Conservation (phyloP, 1,284 basidiomycete genomes). For the Entoloma clypeatum region DNA sequence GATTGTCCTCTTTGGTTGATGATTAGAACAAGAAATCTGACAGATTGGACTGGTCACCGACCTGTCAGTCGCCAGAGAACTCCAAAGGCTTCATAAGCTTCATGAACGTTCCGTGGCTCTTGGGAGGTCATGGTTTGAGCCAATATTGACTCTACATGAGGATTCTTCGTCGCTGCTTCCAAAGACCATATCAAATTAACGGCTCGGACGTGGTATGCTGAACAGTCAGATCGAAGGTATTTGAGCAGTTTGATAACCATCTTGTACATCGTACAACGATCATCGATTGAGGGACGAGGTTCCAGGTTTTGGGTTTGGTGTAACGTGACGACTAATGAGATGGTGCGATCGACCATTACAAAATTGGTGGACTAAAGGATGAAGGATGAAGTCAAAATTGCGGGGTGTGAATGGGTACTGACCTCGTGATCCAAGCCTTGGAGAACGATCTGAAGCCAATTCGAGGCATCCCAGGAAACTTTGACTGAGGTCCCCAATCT, state of each 20-base stretch:
- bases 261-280: constrained; percentile 48
- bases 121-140: constrained; percentile 63
- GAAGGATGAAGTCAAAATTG: constrained; percentile 8
- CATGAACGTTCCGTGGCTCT: constrained; percentile 45
- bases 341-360: constrained; percentile 59
- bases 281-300: constrained; percentile 53
- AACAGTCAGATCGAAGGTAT: constrained; percentile 67
- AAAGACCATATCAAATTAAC: constrained; percentile 87
- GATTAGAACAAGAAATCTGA: constrained; percentile 8
- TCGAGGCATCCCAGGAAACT: constrained; percentile 52
- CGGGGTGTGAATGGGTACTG: constrained; percentile 15
- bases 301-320: constrained; percentile 47
- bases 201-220: constrained; percentile 78
- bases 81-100: constrained; percentile 85
- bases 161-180: constrained; percentile 57
- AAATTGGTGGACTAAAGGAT: constrained; percentile 55
- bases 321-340: constrained; percentile 57
- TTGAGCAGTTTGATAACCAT: constrained; percentile 69
- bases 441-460: constrained; percentile 54
- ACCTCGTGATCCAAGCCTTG: constrained; percentile 53
- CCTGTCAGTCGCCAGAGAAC: constrained; percentile 89
- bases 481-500: constrained; percentile 37
- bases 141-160: constrained; percentile 75
- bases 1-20: constrained; percentile 63
- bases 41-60: constrained; percentile 29